Base-by-base conservation (phyloP, 345 rosid species). In the Luvunga scandens region DNA sequence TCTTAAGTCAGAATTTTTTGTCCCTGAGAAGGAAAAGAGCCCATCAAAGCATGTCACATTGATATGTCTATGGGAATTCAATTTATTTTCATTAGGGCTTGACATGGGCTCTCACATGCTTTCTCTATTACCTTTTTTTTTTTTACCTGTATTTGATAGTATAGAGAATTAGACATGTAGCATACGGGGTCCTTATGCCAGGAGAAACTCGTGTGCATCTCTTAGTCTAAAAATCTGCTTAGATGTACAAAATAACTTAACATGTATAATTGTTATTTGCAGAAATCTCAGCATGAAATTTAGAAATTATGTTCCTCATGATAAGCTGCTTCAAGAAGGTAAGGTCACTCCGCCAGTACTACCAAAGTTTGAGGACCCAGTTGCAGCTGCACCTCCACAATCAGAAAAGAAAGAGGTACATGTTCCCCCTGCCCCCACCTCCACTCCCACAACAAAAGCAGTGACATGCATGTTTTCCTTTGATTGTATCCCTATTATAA, bases 221-320 rank as follows among this genome's bases (percentile, higher is more conserved):
- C 24, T 7, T 69, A 45, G 30, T 24, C 19, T 30, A 27, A 13
- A 6, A 48, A 64, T 28, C n/a, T 48, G 36, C 60, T 25, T 69
- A 28, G n/a, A 64, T 30, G 0, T 42, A 42, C 48, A 42, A 45
- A 13, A 3, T 71, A 3, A 42, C 77, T 69, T 80, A 69, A 56
- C 76, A 56, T 57, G 30, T 72, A 21, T 42, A 25, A 61, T 65
- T 71, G 56, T 24, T 39, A 57, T 80, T 53, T 80, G 77, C 88
- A 92, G 99, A 66, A 89, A 83, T 79, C 90, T 79, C 55, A 83
- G 84, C 72, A 87, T 94, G 97, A 96, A 94, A 75, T 96, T 96
- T 82, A 89, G 98, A 67, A 94, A 96, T 78, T 96, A 96, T 75
- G 93, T 96, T 63, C 99, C 99, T n/a, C 97, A 94, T 75, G 98